phyloP scores from a whole-genome alignment of 106 monocot genomes.

The Dendrobium nobile region DNA sequence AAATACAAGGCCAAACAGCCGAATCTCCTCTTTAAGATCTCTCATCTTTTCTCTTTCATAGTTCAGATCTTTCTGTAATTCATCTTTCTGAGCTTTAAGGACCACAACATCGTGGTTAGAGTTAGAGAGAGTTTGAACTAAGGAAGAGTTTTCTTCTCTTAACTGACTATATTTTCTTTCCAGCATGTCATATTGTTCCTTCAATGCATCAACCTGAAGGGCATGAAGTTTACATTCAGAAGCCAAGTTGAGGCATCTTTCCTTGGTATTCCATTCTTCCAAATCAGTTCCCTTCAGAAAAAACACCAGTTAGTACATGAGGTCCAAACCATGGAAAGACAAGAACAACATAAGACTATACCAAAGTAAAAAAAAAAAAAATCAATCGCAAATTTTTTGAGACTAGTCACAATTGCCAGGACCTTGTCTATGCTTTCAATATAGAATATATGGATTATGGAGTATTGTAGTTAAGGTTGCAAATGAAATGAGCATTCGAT shows the following conservation, averaged over 20 bases:
- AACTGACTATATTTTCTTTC: slow-evolving; percentile 43
- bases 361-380: not conserved
- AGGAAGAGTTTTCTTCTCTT: slow-evolving; percentile 50
- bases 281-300: slow-evolving; percentile 10
- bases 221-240: slow-evolving; percentile 20
- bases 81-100: slow-evolving; percentile 38
- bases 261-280: slow-evolving; percentile 6
- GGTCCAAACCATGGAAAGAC: too few relatives aligned
- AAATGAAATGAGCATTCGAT: too few relatives aligned
- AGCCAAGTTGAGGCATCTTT: slow-evolving; percentile 21
- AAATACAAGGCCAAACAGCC: slow-evolving; percentile 48
- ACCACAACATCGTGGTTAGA: slow-evolving; percentile 29
- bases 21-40: slow-evolving; percentile 62
- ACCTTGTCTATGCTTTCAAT: too few relatives aligned
- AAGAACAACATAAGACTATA: not conserved
- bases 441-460: too few relatives aligned
- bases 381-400: too few relatives aligned
- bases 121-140: slow-evolving; percentile 34
- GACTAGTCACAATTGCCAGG: too few relatives aligned
- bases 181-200: slow-evolving; percentile 25
- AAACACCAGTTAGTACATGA: not conserved
- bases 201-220: slow-evolving; percentile 29
- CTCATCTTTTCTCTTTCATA: slow-evolving; percentile 45
- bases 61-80: slow-evolving; percentile 29
- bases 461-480: too few relatives aligned